Base-by-base conservation (phyloP, 208 protist genomes). In the Leishmania guyanensis region DNA sequence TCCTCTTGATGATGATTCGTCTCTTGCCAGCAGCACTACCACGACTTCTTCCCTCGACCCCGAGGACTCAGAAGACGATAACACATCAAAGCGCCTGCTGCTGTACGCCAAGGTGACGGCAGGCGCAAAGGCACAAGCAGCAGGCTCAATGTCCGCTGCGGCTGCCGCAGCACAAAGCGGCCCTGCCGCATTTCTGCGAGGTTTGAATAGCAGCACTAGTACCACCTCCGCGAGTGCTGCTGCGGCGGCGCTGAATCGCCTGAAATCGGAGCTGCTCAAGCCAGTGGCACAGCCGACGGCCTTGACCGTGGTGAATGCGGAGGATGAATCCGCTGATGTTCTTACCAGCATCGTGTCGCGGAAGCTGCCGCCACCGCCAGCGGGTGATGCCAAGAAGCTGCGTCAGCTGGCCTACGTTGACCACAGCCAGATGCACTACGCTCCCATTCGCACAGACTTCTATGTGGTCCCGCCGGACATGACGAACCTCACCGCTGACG, bases 391-490 rank as follows among this genome's bases (percentile, higher is more conserved):
- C 43, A 94, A 92, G 81, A 92, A 92, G 65, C 79, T 97, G 82
- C 90, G 92, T 20, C 84, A 91, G 77, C 87, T 97, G 68, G 75
- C 89, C 51, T 94, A 94, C 58, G 89, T 96, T 9, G 89, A 96
- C 78, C 94, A 97, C 82, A 85, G 77, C 79, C 79, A 72, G 16
- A 81, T 95, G 60, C 43, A 84, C 20, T 97, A 97, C 79, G 33
- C 78, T 5, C 71, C 87, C 0, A 88, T 97, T 39, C 88, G 86
- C 16, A 97, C 97, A 70, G 90, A 96, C 72, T 98, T 98, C 76
- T 98, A 96, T 71, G 86, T 98, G 26, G 78, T 87, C 22, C 89
- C 94, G 36, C 88, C 87, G 22, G 94, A 97, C 79, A 86, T 96
- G 66, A 85, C 89, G 75, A 82, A 79, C 20, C 79, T 98, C 33